A percentile compares a stretch with the other conserved stretches of the same genome.
phyloP scores from a whole-genome alignment of 106 monocot genomes.

The Platanthera zijinensis region DNA sequence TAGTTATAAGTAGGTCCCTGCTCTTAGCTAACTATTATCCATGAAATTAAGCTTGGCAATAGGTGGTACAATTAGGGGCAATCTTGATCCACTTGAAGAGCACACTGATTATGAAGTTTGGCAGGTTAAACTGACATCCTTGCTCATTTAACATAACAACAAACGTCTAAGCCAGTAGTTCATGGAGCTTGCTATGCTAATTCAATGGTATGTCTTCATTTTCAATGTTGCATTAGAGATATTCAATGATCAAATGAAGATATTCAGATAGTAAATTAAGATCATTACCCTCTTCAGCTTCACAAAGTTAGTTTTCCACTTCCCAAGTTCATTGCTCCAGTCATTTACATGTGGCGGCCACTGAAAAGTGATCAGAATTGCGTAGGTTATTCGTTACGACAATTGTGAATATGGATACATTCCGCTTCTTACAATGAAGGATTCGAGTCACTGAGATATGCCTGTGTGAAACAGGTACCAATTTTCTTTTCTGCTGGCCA shows the following conservation, averaged over 20 bases:
- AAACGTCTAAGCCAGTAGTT: conserved; percentile 17
- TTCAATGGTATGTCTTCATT: conserved; percentile 55
- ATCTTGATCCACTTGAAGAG: conserved; percentile 92
- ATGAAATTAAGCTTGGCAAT: no score
- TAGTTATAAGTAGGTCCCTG: no score
- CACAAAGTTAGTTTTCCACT: no score
- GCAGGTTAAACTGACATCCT: conserved; percentile 43
- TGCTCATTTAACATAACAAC: conserved; percentile 1
- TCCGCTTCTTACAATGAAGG: conserved; percentile 75
- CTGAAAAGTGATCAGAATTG: no score
- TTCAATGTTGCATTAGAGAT: background rate
- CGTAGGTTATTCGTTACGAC: no score
- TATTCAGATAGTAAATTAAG: no score
- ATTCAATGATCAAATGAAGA: background rate
- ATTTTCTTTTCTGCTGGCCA: background rate
- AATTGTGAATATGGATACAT: conserved; percentile 92
- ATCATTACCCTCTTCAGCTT: no score
- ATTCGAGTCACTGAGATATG: conserved; percentile 35
- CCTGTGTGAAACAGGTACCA: conserved; percentile 58
- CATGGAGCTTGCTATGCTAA: conserved; percentile 55
- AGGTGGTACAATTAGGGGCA: conserved; percentile 82
- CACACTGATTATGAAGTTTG: conserved; percentile 81
- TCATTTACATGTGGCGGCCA: no score
- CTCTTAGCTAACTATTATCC: no score
- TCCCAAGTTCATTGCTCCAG: no score